Conservation (phyloP, 371 early-diverging fungal genomes). For the Mycotypha africana region DNA sequence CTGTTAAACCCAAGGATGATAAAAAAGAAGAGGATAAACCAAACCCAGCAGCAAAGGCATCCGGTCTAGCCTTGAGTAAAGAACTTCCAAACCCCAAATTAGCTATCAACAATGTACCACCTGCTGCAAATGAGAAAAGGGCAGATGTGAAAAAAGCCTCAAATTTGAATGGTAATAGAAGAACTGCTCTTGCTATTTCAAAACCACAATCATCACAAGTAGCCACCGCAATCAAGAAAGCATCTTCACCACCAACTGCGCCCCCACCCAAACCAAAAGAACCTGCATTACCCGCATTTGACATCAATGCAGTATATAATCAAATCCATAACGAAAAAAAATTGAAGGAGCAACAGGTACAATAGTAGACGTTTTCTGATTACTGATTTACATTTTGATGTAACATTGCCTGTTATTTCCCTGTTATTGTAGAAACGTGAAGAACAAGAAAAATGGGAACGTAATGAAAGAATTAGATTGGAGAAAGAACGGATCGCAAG, state of each 20-base stretch:
- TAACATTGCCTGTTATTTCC: not conserved
- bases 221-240: not conserved
- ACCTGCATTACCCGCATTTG: constrained; percentile 7
- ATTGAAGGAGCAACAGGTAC: constrained; percentile 30
- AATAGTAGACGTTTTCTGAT: too few species aligned
- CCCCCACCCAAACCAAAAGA: not conserved
- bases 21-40: too few species aligned
- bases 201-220: not conserved
- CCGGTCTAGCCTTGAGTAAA: constrained; percentile 4
- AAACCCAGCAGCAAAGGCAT: not conserved
- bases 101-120: not conserved
- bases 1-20: too few species aligned
- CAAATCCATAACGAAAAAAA: constrained; percentile 26
- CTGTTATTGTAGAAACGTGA: constrained; percentile 12
- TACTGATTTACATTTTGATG: too few species aligned
- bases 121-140: too few species aligned
- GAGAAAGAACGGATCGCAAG: constrained; percentile 9
- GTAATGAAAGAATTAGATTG: constrained; percentile 10
- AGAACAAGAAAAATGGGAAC: constrained; percentile 15
- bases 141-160: too few species aligned
- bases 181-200: too few species aligned
- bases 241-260: not conserved
- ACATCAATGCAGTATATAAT: constrained; percentile 21
- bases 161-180: too few species aligned
- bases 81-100: constrained; percentile 4